Base-by-base conservation (phyloP, 345 rosid genomes). In the Cardamine occulta region DNA sequence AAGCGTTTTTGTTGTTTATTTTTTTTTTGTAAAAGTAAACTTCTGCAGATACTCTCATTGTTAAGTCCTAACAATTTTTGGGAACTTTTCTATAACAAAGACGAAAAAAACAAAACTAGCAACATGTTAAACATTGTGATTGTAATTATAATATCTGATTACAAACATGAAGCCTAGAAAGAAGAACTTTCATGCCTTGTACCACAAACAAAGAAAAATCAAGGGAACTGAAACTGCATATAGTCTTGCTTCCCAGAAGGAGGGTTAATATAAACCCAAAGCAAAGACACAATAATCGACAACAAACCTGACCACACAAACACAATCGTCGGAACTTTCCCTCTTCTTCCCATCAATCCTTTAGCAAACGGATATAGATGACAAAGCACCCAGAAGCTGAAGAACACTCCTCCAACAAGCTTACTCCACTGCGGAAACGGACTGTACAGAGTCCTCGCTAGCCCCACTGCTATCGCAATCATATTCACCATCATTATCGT, bases 291-390 rank as follows among this genome's bases (percentile, higher is more conserved):
- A 58, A 85, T 84, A 54, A 87, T 83, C 18, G 93, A 85, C 57
- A 90, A 72, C 84, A 88, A 70, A 34, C 91, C 96, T 5, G 93
- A 87, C 96, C 93, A 90, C 14, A 90, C 88, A 45, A 77, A 90
- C 31, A 90, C 85, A 44, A 90, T 90, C 42, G 96, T 88, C 9
- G 96, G 91, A 5, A 88, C 87, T 79, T 75, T 90, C 1, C 93
- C 91, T 58, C 88, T 87, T 58, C 87, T 87, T n/a, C 96, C 96
- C 97, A 91, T 85, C 79, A 91, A 75, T 19, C 97, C 93, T 75
- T 88, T 88, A 0, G 93, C 92, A 58, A 88, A 91, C 5, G 93
- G 92, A 81, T 84, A 86, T 2, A 91, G 88, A 83, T 91, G 97
- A 73, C 85, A 79, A 18, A 91, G 42, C 32, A 88, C 93, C 93